phyloP scores from a whole-genome alignment of 169 alveolate genomes.

The Plasmodium relictum region DNA sequence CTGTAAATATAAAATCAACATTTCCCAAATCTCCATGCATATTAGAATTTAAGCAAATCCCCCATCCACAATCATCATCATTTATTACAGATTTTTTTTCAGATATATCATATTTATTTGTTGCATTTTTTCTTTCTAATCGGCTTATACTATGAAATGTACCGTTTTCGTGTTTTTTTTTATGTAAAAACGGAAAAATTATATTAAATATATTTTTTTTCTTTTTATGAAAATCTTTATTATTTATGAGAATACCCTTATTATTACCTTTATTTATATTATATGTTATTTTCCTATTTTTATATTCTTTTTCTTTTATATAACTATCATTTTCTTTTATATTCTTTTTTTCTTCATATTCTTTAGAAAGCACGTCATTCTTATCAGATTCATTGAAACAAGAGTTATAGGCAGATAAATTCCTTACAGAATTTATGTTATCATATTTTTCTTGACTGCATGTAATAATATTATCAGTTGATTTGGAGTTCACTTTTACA shows the following conservation, averaged over 20 bases:
- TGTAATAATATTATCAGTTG: not conserved
- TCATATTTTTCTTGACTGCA: not conserved
- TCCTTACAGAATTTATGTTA: not conserved
- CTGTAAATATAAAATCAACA: constrained; percentile 96
- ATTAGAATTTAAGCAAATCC: constrained; percentile 69
- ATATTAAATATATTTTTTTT: constrained; percentile 17
- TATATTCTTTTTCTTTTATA: not conserved
- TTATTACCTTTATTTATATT: not conserved
- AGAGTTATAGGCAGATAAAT: not conserved
- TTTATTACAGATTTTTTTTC: not conserved
- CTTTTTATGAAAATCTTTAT: not conserved
- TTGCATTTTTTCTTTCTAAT: constrained; percentile 6
- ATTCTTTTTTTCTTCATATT: not conserved
- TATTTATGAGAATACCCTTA: constrained; percentile 20
- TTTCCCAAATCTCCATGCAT: constrained; percentile 97
- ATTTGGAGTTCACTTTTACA: not conserved
- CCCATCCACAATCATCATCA: constrained; percentile 71
- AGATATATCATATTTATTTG: not conserved
- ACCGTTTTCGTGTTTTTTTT: not conserved
- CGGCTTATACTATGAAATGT: not conserved
- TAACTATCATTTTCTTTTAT: not conserved
- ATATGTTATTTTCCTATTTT: not conserved
- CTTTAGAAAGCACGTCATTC: not conserved
- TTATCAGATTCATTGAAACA: not conserved
- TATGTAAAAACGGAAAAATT: constrained; percentile 44